Conservation (phyloP, 371 early-diverging fungal species). For the Coemansia sp. region DNA sequence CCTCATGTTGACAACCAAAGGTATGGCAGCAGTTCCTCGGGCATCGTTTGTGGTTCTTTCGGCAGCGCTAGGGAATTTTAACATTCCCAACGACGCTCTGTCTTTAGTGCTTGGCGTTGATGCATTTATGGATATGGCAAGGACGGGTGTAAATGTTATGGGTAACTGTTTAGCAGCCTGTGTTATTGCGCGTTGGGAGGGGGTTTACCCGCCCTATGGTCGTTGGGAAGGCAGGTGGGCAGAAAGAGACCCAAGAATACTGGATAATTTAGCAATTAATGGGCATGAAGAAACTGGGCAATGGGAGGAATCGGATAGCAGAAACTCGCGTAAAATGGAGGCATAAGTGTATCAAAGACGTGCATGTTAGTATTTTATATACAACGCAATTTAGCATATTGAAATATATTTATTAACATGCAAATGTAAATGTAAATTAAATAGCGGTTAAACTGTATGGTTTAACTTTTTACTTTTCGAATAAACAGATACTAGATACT, state of each 20-base stretch:
- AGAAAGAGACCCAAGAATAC: background rate
- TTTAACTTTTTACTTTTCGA: background rate
- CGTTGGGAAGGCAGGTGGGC: background rate
- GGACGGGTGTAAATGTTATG: background rate
- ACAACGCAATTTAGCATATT: background rate
- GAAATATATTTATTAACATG: background rate
- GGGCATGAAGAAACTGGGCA: background rate
- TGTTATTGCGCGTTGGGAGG: background rate
- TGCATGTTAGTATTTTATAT: background rate
- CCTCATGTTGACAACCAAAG: background rate
- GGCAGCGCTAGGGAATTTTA: background rate
- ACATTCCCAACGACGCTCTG: background rate
- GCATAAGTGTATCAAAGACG: background rate
- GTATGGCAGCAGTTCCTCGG: background rate
- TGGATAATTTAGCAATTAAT: background rate
- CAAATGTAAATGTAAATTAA: background rate
- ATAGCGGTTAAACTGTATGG: background rate
- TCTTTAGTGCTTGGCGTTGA: background rate
- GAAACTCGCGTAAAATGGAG: background rate
- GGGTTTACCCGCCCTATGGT: background rate
- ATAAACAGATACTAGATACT: background rate
- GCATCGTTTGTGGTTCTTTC: background rate
- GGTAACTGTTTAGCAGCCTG: background rate
- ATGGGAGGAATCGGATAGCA: constrained; percentile 1
- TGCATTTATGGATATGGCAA: constrained; percentile 1